Conservation (phyloP, 2,329 filamentous ascomycete genomes). For the Phyllosticta citriasiana region DNA sequence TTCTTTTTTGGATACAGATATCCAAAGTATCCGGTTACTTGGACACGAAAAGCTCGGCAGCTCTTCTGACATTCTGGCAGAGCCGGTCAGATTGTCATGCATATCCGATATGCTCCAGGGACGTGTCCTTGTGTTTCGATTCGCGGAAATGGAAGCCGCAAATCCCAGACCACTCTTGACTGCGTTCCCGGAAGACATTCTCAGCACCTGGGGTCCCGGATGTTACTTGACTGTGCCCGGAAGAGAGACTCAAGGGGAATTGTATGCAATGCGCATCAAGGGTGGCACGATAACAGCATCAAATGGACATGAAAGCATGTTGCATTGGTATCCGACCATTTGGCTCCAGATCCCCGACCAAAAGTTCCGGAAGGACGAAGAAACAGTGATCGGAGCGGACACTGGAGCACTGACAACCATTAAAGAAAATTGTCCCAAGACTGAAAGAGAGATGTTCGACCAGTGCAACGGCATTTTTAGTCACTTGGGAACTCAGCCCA, state of each 20-base stretch:
- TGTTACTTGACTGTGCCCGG: background rate
- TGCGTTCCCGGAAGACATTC: background rate
- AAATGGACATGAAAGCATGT: background rate
- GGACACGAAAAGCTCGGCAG: background rate
- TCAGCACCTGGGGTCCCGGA: background rate
- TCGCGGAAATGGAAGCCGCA: background rate
- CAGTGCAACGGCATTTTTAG: background rate
- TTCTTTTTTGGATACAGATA: slow-evolving; percentile 6
- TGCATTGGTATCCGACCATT: background rate
- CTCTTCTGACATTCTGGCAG: background rate
- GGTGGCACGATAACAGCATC: background rate
- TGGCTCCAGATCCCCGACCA: background rate
- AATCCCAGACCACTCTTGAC: background rate
- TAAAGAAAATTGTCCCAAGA: background rate
- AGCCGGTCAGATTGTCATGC: slow-evolving; percentile 2
- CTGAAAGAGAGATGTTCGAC: background rate
- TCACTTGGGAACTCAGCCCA: background rate
- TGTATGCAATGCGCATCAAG: background rate
- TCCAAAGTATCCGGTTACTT: background rate
- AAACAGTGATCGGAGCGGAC: background rate
- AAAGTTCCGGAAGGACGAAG: background rate
- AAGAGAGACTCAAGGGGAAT: background rate
- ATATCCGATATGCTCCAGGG: slow-evolving; percentile 4
- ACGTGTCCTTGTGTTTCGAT: background rate
- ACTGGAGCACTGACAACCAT: background rate